Base-by-base conservation (phyloP, 1,284 basidiomycete genomes). In the Microbotryum lychnidis-dioicae region DNA sequence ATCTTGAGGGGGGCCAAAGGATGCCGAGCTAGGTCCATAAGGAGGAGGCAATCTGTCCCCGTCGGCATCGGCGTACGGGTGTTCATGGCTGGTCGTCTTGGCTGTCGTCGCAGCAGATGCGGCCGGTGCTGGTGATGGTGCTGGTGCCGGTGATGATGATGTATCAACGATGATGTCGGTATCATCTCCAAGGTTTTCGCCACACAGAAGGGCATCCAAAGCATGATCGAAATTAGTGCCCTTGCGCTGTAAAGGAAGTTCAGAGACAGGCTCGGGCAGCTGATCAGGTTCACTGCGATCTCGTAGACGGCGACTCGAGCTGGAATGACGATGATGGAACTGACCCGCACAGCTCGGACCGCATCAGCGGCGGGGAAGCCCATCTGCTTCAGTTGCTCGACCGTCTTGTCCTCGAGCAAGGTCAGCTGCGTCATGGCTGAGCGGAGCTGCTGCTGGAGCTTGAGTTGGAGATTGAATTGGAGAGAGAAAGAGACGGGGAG, bases 221-320 rank as follows among this genome's bases (percentile, higher is more conserved):
- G 64, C 64, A 5, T 37, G 37, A 8, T 57, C 52, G n/a, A 37
- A 9, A 31, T 62, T 62, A 9, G n/a, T 16, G 23, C 29, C 29
- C 20, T 25, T 63, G 8, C 54, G 49, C 61, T 63, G 52, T 12
- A 18, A 5, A 2, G 29, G n/a, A 27, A 27, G 5, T 27, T 31
- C 31, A 31, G 7, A 31, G 27, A 27, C 27, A 27, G 6, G 27
- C 27, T 27, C 27, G 27, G 27, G 31, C 31, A 10, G 6, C 14
- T 12, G 16, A 20, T 18, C 12, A 42, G 25, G 56, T 6, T 2
- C 8, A 23, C 37, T 10, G 14, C 3, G 14, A 42, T 31, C 31
- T 7, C 2, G 16, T n/a, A 3, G 27, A 27, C 20, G 2, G 51
- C 20, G 37, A 16, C 37, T 20, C 29, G 31, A 44, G 51, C 12